phyloP scores from a whole-genome alignment of 2,329 filamentous ascomycete species.

The Talaromyces sp. region DNA sequence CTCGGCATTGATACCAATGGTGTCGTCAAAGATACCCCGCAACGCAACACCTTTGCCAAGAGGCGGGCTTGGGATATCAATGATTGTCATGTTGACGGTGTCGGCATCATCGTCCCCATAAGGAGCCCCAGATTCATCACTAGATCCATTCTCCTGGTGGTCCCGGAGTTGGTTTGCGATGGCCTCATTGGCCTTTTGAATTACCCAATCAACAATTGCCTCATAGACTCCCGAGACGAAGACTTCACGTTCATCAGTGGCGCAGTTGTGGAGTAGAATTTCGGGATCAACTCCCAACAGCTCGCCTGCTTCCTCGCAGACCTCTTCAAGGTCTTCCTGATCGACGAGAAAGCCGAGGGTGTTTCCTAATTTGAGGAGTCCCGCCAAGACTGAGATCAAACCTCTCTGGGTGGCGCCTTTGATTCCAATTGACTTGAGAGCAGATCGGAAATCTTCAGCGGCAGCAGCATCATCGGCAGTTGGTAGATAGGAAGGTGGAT shows the following conservation, averaged over 20 bases:
- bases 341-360: conserved; percentile 81
- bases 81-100: conserved; percentile 80
- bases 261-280: conserved; percentile 70
- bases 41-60: conserved; percentile 86
- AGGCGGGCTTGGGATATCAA: conserved; percentile 76
- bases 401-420: conserved; percentile 78
- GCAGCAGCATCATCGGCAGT: conserved; percentile 89
- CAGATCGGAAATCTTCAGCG: conserved; percentile 85
- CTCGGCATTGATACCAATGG: conserved; percentile 87
- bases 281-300: conserved; percentile 85
- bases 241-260: conserved; percentile 76
- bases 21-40: conserved; percentile 88
- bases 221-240: conserved; percentile 88
- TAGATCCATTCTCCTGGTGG: conserved; percentile 61
- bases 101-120: conserved; percentile 66
- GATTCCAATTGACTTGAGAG: conserved; percentile 87
- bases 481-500: conserved; percentile 80
- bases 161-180: conserved; percentile 71
- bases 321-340: conserved; percentile 74
- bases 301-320: conserved; percentile 84
- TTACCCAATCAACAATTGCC: conserved; percentile 89
- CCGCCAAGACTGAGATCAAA: conserved; percentile 80
- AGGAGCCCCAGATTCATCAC: conserved; percentile 61
- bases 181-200: conserved; percentile 79
- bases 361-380: conserved; percentile 86